Conservation (phyloP, 1,284 basidiomycete genomes). For the Ustilago shanxiensis region DNA sequence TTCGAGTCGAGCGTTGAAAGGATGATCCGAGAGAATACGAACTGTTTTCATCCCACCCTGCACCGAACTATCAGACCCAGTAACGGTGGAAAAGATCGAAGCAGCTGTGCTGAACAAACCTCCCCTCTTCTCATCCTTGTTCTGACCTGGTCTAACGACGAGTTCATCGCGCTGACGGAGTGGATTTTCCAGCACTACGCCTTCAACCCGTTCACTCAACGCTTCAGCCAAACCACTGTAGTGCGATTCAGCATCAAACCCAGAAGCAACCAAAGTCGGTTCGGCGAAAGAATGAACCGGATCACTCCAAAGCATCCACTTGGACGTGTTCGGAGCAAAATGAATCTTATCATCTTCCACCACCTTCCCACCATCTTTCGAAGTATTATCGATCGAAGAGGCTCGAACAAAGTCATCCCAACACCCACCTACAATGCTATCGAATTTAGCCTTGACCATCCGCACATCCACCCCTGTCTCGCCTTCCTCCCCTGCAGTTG, state of each 20-base stretch:
- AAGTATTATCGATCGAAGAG: constrained; percentile 65
- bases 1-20: constrained; percentile 57
- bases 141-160: constrained; percentile 6
- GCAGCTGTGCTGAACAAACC: constrained; percentile 25
- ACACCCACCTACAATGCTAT: constrained; percentile 66
- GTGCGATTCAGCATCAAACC: constrained; percentile 56
- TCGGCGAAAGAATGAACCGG: constrained; percentile 55
- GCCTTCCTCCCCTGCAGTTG: neutral
- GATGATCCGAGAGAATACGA: constrained; percentile 49
- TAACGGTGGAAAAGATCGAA: constrained; percentile 13
- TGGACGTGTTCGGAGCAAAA: constrained; percentile 69
- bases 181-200: constrained; percentile 24
- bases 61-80: neutral
- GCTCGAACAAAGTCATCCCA: constrained; percentile 71
- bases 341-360: constrained; percentile 60
- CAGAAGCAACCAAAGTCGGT: constrained; percentile 44
- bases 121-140: neutral
- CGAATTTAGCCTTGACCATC: constrained; percentile 53
- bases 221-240: constrained; percentile 26
- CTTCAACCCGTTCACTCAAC: constrained; percentile 33
- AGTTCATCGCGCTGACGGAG: constrained; percentile 14
- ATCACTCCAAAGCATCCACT: constrained; percentile 71
- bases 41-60: constrained; percentile 14
- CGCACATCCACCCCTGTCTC: constrained; percentile 60
- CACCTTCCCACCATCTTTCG: constrained; percentile 28